phyloP scores from a whole-genome alignment of 2,329 filamentous ascomycete genomes.

The Xylaria polymorpha region DNA sequence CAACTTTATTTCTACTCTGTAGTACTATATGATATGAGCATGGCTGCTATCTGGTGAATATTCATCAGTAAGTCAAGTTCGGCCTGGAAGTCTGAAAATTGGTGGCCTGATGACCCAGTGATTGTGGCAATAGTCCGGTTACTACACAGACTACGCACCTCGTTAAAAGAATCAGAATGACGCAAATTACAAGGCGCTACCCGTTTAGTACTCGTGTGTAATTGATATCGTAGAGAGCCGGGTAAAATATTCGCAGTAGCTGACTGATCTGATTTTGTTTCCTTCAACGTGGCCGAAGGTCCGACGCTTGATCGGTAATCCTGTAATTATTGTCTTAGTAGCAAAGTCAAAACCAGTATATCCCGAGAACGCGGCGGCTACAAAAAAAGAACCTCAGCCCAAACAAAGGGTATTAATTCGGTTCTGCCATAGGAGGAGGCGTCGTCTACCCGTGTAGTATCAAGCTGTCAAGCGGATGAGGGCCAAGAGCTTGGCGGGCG shows the following conservation, averaged over 20 bases:
- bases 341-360: background rate
- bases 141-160: background rate
- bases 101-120: background rate
- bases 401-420: background rate
- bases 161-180: background rate
- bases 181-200: background rate
- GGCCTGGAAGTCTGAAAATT: background rate
- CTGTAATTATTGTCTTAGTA: no score
- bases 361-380: background rate
- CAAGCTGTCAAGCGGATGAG: slow-evolving; percentile 17
- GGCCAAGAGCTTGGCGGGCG: slow-evolving; percentile 51
- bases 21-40: no score
- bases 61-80: background rate
- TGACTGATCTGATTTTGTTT: background rate
- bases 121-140: background rate
- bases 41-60: background rate
- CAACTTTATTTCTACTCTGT: no score
- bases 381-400: background rate
- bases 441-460: background rate
- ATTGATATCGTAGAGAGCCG: background rate
- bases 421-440: background rate
- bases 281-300: background rate
- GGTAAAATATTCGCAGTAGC: background rate
- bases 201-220: background rate
- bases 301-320: background rate